Evolutionary conservation across 2,329 filamentous ascomycete species (phyloP).

Genomic region (Alternaria gaisen): DNA sequence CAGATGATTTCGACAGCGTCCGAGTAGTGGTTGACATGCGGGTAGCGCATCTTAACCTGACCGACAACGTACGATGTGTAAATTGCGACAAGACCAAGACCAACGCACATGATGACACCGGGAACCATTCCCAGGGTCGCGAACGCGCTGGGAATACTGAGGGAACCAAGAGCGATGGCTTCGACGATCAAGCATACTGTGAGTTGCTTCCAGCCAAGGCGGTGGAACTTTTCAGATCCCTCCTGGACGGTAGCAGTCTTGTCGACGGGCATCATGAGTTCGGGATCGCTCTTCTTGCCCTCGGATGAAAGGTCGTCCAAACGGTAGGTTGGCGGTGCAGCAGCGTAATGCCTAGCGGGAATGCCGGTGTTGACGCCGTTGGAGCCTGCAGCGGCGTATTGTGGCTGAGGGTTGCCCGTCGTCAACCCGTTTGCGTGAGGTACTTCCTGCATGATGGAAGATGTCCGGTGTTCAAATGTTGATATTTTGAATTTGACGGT

Average conservation of each 20-base stretch:
- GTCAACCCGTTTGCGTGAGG: constrained; percentile 14
- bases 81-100: constrained; percentile 65
- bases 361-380: constrained; percentile 5
- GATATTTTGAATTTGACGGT: constrained; percentile 1
- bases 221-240: constrained; percentile 52
- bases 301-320: constrained; percentile 37
- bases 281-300: constrained; percentile 47
- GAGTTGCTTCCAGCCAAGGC: constrained; percentile 61
- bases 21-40: constrained; percentile 71
- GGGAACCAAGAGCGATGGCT: constrained; percentile 59
- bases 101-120: constrained; percentile 56
- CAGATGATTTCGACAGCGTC: constrained; percentile 72
- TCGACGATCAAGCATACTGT: constrained; percentile 62
- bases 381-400: background rate
- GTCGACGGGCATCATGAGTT: constrained; percentile 42
- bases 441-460: constrained; percentile 33
- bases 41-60: constrained; percentile 66
- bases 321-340: constrained; percentile 30
- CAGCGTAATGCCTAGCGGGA: constrained; percentile 14
- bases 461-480: background rate
- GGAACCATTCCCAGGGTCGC: constrained; percentile 58
- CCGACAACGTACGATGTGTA: constrained; percentile 71
- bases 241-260: constrained; percentile 46
- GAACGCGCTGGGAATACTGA: constrained; percentile 58
- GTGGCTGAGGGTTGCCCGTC: constrained; percentile 9